Base-by-base conservation (phyloP, 345 rosid species). In the Clausena lansium region DNA sequence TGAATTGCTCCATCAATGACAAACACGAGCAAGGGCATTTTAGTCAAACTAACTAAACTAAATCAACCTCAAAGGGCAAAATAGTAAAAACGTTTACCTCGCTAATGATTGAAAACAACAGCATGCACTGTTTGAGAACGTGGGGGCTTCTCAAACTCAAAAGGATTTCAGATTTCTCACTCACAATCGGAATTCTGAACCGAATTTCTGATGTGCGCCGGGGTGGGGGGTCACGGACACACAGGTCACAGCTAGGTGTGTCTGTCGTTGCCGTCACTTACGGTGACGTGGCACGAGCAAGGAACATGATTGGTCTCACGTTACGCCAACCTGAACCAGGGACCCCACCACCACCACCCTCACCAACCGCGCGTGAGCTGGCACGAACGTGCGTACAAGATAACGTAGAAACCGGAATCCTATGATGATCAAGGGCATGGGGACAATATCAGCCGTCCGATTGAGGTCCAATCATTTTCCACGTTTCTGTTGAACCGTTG, bases 351-450 rank as follows among this genome's bases (percentile, higher is more conserved):
- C 67, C 81, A 61, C 82, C 85, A 61, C 71, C 52, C 30, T 67
- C 86, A 82, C 84, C 97, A 82, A 86, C 89, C 81, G 74, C 76
- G 76, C 74, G 68, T 85, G 85, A 90, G 93, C 94, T 92, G 95
- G 84, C 92, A 87, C 32, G 17, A 84, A 79, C 85, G 87, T 81
- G 87, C 32, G 77, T 74, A 14, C 69, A 14, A 6, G 87, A 77
- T 65, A 0, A 50, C 2, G 35, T n/a, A 22, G 17, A 9, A 52
- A 30, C 61, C 41, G 61, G 57, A 17, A 63, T 62, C 67, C 62
- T 17, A 58, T 17, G 69, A 35, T 20, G 47, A 65, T 33, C 69
- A 9, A 19, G 24, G 55, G 39, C 32, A 52, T n/a, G n/a, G 33
- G 17, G 24, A 35, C 22, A 24, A 84, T 85, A 30, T 35, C 64